phyloP scores from a whole-genome alignment of 257 asterid genomes.

The Nicotiana obtusifolia region DNA sequence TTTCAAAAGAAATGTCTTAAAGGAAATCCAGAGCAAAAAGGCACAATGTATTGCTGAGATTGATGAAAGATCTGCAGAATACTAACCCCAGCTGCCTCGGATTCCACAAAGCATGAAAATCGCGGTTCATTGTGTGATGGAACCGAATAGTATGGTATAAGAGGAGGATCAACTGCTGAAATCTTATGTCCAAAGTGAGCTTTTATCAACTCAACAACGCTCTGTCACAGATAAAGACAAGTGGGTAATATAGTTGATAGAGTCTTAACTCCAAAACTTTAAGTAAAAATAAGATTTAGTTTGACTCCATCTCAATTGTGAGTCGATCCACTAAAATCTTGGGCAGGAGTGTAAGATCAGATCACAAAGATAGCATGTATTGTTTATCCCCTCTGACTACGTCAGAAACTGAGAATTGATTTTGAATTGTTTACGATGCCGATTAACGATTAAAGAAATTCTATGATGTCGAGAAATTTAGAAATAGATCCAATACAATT shows the following conservation, averaged over 20 bases:
- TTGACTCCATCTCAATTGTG: background rate
- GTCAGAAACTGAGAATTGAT: background rate
- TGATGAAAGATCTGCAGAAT: constrained; percentile 15
- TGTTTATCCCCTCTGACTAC: background rate
- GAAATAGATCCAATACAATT: background rate
- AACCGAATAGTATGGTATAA: constrained; percentile 59
- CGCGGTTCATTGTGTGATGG: constrained; percentile 86
- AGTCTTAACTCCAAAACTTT: background rate
- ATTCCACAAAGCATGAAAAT: constrained; percentile 79
- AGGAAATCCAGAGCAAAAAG: background rate
- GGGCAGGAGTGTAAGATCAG: background rate
- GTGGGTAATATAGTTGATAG: background rate
- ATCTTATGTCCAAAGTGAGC: constrained; percentile 64
- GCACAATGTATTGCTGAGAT: background rate
- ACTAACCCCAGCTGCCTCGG: constrained; percentile 93
- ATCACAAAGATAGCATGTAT: background rate
- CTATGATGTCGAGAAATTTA: background rate
- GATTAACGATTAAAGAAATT: background rate
- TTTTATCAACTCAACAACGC: constrained; percentile 79
- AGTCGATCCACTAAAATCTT: background rate
- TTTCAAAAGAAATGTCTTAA: constrained; percentile 15
- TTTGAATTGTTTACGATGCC: background rate
- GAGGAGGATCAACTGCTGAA: constrained; percentile 53
- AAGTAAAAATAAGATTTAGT: background rate
- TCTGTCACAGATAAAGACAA: constrained; percentile 39